phyloP scores from a whole-genome alignment of 108 stramenopile genomes.

The Stephanodiscus triporus region DNA sequence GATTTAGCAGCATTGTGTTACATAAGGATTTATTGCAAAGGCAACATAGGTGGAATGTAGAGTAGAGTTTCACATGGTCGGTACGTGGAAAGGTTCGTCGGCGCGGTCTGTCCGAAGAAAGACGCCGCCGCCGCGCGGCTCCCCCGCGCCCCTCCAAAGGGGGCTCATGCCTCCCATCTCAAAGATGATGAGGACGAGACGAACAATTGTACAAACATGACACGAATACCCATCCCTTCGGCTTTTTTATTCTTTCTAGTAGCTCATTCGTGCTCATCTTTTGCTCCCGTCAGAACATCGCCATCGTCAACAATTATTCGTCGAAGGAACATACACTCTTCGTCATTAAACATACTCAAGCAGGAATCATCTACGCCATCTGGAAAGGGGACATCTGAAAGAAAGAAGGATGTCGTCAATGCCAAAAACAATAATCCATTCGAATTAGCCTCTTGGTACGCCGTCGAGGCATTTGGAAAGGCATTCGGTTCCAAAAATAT shows the following conservation, averaged over 20 bases:
- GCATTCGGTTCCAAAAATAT: constrained; percentile 45
- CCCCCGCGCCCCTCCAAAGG: too few species aligned
- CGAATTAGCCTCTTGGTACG: constrained; percentile 82
- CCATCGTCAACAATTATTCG: not conserved
- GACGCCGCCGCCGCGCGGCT: too few species aligned
- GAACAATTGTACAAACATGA: not conserved
- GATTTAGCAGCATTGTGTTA: not conserved
- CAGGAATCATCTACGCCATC: not conserved
- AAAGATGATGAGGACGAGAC: too few species aligned
- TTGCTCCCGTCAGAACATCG: not conserved
- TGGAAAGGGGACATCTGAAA: not conserved
- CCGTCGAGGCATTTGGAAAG: constrained; percentile 83
- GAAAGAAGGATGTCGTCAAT: constrained; percentile 2
- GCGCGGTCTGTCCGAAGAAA: too few species aligned
- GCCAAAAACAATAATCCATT: constrained; percentile 65
- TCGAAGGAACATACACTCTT: not conserved
- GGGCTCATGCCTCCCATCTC: too few species aligned
- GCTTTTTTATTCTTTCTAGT: not conserved
- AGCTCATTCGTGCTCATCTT: not conserved
- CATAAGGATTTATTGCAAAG: too few species aligned
- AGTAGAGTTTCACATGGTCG: too few species aligned
- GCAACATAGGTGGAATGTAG: too few species aligned
- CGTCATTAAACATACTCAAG: not conserved
- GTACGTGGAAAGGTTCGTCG: too few species aligned
- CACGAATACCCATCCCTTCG: not conserved